Base-by-base conservation (phyloP, 805 yeast genomes). In the Suhomyces kilbournensis region DNA sequence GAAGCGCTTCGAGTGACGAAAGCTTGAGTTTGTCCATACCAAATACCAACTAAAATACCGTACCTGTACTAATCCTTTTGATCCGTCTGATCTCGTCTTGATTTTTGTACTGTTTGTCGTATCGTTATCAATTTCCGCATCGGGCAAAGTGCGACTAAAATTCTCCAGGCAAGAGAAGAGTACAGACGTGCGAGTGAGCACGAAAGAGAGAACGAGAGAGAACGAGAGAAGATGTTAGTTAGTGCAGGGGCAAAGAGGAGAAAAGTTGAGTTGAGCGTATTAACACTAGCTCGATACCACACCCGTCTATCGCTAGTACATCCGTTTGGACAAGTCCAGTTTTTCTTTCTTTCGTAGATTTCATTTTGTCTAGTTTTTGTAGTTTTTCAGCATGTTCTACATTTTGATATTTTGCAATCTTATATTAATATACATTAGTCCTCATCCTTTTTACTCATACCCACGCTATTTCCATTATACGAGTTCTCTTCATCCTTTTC, bases 381-480 rank as follows among this genome's bases (percentile, higher is more conserved):
- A 32, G 9, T 7, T n/a, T 32, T 32, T 32, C 9, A n/a, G 7
- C 17, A 32, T 14, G 12, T 30, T 30, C 10, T 30, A 22, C 22
- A 22, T 22, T 22, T 22, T 22, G 6, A 22, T 1, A 4, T 32
- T 32, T 32, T 32, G 17, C 35, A 38, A 38, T 19, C 20, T 15
- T 26, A 20, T 38, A 38, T 38, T 19, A 38, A 17, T 38, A 38
- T 19, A 19, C 22, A 20, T 19, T 62, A 49, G 7, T 62, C 59
- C 20, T 63, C 64, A 8, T 67, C 56, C 32, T 81, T 81, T 56
- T 81, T 84, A 57, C 83, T 83, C 46, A 84, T 59, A 54, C 74
- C 76, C 35, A 81, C 62, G 15, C 71, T 75, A 60, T 83, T 84
- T 1, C 87, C 88, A 59, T 84, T 83, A 59, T 81, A 84, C 1